Percentiles rank a stretch among this genome's conserved stretches.
Evolutionary conservation across 2,329 filamentous ascomycete species (phyloP).

Genomic region (Dichotomopilus funicola): DNA sequence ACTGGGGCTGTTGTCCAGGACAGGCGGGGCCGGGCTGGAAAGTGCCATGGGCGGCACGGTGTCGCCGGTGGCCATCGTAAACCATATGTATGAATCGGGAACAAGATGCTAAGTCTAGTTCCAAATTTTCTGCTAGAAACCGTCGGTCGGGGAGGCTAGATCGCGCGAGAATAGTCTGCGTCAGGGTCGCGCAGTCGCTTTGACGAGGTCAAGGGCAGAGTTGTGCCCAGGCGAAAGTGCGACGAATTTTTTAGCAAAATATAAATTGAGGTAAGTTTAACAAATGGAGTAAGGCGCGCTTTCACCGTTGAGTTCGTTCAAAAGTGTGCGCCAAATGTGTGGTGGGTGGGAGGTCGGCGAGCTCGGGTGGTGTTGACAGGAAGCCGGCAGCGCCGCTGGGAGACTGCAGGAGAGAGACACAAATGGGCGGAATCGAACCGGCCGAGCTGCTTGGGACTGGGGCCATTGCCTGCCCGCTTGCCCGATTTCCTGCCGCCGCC

Average conservation of each 20-base stretch:
- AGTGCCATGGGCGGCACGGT: slow-evolving; percentile 43
- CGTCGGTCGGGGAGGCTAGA: no score
- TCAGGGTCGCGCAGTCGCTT: no score
- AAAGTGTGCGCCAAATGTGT: slow-evolving; percentile 2
- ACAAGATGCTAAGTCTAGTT: slow-evolving; percentile 21
- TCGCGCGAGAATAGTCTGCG: no score
- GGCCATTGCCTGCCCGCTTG: slow-evolving; percentile 21
- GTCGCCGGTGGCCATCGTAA: slow-evolving; percentile 45
- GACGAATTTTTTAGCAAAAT: background rate
- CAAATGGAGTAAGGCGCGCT: background rate
- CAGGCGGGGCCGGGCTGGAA: slow-evolving; percentile 43
- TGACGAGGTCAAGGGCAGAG: no score
- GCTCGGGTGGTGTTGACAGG: slow-evolving; percentile 14
- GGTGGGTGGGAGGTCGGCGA: slow-evolving; percentile 12
- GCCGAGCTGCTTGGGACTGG: slow-evolving; percentile 6
- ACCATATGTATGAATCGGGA: slow-evolving; percentile 17
- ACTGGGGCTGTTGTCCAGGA: slow-evolving; percentile 54
- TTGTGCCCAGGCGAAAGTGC: no score
- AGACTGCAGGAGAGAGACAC: slow-evolving; percentile 19
- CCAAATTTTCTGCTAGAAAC: slow-evolving; percentile 6
- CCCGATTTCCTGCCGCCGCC: slow-evolving; percentile 11
- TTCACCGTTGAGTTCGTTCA: background rate
- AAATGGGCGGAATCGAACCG: slow-evolving; percentile 15
- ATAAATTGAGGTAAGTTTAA: slow-evolving; percentile 2
- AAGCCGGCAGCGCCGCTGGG: slow-evolving; percentile 18